Percentiles rank a stretch among this genome's conserved stretches.
Evolutionary conservation across 176 grass and related monocot genomes (phyloP).

Genomic region (Aegilops speltoides): DNA sequence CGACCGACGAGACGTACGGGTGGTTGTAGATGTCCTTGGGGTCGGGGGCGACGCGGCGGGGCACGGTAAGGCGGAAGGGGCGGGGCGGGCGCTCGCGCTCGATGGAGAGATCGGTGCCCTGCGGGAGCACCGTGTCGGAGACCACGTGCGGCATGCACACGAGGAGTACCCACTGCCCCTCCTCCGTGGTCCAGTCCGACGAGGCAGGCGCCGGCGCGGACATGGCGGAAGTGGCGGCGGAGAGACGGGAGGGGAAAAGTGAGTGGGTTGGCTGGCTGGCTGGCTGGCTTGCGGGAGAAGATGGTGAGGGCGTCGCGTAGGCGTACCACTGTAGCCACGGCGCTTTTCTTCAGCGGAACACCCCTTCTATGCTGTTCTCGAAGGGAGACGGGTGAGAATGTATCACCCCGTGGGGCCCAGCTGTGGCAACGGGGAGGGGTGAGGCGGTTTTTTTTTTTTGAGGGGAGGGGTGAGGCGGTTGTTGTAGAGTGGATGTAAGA

Average conservation of each 20-base stretch:
- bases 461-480: no score
- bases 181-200: not conserved
- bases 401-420: not conserved
- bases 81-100: not conserved
- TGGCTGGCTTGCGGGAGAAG: not conserved
- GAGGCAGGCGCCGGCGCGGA: not conserved
- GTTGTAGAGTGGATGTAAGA: no score
- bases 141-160: not conserved
- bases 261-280: no score
- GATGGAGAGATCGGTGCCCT: not conserved
- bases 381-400: not conserved
- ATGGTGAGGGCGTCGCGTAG: not conserved
- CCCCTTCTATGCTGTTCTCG: not conserved
- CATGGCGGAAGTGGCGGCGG: not conserved
- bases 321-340: not conserved
- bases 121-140: not conserved
- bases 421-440: not conserved
- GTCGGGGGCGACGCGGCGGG: not conserved
- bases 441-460: no score
- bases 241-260: no score
- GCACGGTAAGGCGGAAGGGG: not conserved
- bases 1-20: not conserved
- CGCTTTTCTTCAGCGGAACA: not conserved
- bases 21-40: not conserved
- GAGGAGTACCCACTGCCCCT: not conserved